These are phyloP conservation scores for Ustilago loliicola DNA, from an alignment of 1,284 basidiomycete genomes.

Conservation along the genomic window DNA sequence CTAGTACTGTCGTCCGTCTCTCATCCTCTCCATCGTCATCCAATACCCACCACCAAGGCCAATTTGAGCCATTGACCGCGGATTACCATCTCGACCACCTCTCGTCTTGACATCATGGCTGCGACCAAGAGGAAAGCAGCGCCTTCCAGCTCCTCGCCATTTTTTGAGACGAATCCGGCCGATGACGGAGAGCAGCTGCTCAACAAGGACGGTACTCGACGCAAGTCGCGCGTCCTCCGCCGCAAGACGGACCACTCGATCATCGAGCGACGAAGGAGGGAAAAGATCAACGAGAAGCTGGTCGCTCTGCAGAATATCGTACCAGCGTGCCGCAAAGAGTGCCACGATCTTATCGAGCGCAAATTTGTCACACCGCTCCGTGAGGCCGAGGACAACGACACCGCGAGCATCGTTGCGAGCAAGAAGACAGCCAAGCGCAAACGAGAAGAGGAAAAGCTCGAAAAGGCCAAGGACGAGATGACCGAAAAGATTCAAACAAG, in stretches of 20 bases:
- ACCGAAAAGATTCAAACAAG: conserved; percentile 41
- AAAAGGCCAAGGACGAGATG: conserved; percentile 37
- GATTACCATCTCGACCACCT: background rate
- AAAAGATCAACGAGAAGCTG: conserved; percentile 70
- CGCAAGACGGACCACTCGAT: conserved; percentile 69
- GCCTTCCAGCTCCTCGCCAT: conserved; percentile 6
- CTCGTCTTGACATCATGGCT: conserved; percentile 7
- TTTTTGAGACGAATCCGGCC: background rate
- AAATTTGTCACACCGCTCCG: conserved; percentile 29
- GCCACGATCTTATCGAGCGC: conserved; percentile 57
- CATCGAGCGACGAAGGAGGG: conserved; percentile 67
- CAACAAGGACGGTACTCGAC: conserved; percentile 52
- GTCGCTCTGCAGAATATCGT: conserved; percentile 61
- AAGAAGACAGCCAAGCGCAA: conserved; percentile 29
- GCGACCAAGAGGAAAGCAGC: conserved; percentile 15
- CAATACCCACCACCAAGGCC: background rate
- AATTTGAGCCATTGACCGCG: background rate
- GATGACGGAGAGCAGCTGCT: conserved; percentile 21
- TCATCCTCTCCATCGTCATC: background rate
- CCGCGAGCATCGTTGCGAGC: background rate
- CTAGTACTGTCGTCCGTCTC: conserved; percentile 11
- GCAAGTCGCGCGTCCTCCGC: conserved; percentile 58
- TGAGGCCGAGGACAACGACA: conserved; percentile 12
- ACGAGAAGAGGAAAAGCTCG: conserved; percentile 34
- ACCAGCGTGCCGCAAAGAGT: conserved; percentile 66